phyloP scores from a whole-genome alignment of 257 asterid genomes.

The Scutellaria barbata region DNA sequence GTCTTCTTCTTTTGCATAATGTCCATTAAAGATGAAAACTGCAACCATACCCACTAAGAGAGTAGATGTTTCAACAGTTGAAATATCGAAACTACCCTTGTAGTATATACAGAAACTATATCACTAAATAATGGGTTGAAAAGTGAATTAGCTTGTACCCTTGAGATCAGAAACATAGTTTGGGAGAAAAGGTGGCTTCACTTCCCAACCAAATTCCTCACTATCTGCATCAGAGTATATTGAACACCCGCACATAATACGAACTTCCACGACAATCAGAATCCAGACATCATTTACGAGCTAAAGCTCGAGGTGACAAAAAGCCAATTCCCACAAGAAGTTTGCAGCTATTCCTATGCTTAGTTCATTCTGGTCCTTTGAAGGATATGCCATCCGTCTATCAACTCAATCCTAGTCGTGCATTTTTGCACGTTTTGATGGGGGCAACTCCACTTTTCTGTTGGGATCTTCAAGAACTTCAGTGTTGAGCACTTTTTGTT shows the following conservation, averaged over 20 bases:
- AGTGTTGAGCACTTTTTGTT: conserved; percentile 40
- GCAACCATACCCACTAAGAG: conserved; percentile 14
- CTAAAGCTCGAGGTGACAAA: conserved; percentile 6
- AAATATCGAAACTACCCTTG: conserved; percentile 9
- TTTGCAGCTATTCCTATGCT: conserved; percentile 3
- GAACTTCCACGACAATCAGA: background rate
- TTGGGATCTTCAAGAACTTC: conserved; percentile 36
- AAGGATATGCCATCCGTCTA: conserved; percentile 18
- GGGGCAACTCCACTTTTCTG: conserved; percentile 41
- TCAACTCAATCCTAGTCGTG: conserved; percentile 41
- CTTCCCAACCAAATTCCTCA: conserved; percentile 32
- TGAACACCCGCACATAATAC: background rate
- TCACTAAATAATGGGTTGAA: background rate
- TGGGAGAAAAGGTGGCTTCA: conserved; percentile 16
- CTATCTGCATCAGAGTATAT: background rate
- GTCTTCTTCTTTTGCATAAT: background rate
- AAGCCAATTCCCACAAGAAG: conserved; percentile 25
- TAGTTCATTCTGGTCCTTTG: conserved; percentile 9
- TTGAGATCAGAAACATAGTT: background rate
- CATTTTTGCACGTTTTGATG: conserved; percentile 60
- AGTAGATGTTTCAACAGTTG: background rate
- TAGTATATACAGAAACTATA: conserved; percentile 31
- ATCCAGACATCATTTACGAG: conserved; percentile 7
- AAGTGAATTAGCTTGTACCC: too few relatives aligned
- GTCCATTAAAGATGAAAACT: background rate